Percentiles rank a stretch among this genome's conserved stretches.
phyloP scores from a whole-genome alignment of 768 basidiomycete species.

The Podaxis sp. region DNA sequence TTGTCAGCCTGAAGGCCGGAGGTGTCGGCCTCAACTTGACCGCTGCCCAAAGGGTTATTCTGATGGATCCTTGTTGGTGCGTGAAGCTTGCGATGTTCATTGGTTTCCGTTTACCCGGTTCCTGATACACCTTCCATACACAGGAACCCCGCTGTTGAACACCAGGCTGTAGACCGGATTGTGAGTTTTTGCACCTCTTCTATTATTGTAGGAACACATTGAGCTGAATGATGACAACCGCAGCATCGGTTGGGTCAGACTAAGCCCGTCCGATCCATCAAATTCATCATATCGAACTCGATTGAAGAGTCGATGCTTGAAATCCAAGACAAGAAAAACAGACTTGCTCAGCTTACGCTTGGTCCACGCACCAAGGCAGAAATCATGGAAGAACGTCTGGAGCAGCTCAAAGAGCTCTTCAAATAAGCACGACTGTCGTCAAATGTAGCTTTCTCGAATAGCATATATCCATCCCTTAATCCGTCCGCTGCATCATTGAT shows the following conservation, averaged over 20 bases:
- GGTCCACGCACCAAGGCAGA: slow-evolving; percentile 88
- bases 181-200: slow-evolving; percentile 46
- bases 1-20: slow-evolving; percentile 95
- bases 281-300: slow-evolving; percentile 90
- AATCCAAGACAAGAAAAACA: slow-evolving; percentile 94
- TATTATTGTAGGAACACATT: background rate
- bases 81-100: slow-evolving; percentile 16
- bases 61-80: slow-evolving; percentile 97
- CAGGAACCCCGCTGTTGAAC: slow-evolving; percentile 97
- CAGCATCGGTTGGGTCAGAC: slow-evolving; percentile 97
- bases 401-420: slow-evolving; percentile 81
- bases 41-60: slow-evolving; percentile 88
- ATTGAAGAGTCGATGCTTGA: slow-evolving; percentile 92
- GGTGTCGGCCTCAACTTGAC: slow-evolving; percentile 97
- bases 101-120: slow-evolving; percentile 5
- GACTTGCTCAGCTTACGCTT: slow-evolving; percentile 91
- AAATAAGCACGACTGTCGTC: slow-evolving; percentile 25
- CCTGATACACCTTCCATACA: slow-evolving; percentile 4
- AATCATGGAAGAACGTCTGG: slow-evolving; percentile 81
- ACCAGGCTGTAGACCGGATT: slow-evolving; percentile 97
- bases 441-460: slow-evolving; percentile 22
- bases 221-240: slow-evolving; percentile 9
- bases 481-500: slow-evolving; percentile 7
- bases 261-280: slow-evolving; percentile 86
- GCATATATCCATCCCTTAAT: slow-evolving; percentile 22